Conservation (phyloP, 768 basidiomycete genomes). For the Trametes cingulata region DNA sequence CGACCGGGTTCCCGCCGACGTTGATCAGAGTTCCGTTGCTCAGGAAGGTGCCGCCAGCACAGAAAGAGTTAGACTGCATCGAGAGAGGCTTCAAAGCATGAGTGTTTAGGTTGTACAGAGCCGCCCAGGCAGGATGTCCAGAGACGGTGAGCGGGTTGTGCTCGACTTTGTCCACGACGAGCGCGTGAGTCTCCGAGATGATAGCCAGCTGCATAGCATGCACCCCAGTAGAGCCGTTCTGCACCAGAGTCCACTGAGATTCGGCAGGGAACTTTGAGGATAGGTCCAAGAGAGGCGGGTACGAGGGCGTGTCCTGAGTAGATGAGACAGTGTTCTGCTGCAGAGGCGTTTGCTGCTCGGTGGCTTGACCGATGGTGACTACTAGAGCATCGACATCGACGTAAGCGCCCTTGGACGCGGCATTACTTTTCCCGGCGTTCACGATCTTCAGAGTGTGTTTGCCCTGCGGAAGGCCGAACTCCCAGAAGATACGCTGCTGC, state of each 20-base stretch:
- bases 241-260: constrained; percentile 55
- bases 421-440: constrained; percentile 48
- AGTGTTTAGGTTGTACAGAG: constrained; percentile 68
- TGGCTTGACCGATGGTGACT: constrained; percentile 47
- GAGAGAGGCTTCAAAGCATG: constrained; percentile 60
- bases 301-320: constrained; percentile 6
- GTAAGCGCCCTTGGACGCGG: constrained; percentile 35
- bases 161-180: constrained; percentile 83
- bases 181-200: constrained; percentile 66
- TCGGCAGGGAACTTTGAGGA: constrained; percentile 11
- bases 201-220: constrained; percentile 76
- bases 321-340: background rate
- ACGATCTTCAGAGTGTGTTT: constrained; percentile 66
- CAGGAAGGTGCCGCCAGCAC: constrained; percentile 79
- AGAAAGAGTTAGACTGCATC: constrained; percentile 82
- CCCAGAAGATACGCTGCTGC: constrained; percentile 69
- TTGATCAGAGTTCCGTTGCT: constrained; percentile 76
- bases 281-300: constrained; percentile 23
- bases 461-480: constrained; percentile 49
- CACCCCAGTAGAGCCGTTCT: constrained; percentile 73
- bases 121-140: constrained; percentile 82
- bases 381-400: constrained; percentile 69
- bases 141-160: constrained; percentile 75
- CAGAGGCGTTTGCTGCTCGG: background rate
- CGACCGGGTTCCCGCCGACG: constrained; percentile 82